Evolutionary conservation across 2,329 filamentous ascomycete genomes (phyloP).

Genomic region (Neofusicoccum ribis): DNA sequence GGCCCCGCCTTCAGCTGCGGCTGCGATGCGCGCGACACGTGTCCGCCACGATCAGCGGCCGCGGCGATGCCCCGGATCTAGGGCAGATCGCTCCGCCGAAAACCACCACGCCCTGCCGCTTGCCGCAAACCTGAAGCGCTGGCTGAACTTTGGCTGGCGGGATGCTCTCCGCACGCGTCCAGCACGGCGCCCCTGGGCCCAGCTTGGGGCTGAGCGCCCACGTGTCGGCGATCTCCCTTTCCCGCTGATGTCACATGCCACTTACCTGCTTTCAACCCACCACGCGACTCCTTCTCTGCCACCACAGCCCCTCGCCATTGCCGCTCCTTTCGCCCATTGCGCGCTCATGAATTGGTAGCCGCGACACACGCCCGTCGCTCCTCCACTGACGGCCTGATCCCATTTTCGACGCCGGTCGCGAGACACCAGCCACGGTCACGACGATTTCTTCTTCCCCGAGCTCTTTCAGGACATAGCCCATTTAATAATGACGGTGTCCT

Average conservation of each 20-base stretch:
- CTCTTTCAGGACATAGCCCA: not conserved
- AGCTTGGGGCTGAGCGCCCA: not conserved
- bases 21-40: not conserved
- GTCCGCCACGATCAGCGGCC: not conserved
- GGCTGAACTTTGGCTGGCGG: not conserved
- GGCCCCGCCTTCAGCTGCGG: too few relatives aligned
- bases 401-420: too few relatives aligned
- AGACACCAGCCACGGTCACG: not conserved
- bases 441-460: too few relatives aligned
- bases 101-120: not conserved
- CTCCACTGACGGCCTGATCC: not conserved
- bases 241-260: constrained; percentile 2
- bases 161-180: not conserved
- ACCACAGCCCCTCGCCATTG: not conserved
- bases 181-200: not conserved
- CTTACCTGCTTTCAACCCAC: not conserved
- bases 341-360: not conserved
- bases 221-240: constrained; percentile 12
- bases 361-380: not conserved
- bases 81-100: not conserved
- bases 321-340: not conserved
- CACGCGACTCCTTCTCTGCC: not conserved
- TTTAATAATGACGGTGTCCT: not conserved
- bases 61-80: not conserved
- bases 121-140: not conserved